These are phyloP conservation scores for Zygoascus meyerae DNA, from an alignment of 1,139 yeast species.

Conservation along the genomic window DNA sequence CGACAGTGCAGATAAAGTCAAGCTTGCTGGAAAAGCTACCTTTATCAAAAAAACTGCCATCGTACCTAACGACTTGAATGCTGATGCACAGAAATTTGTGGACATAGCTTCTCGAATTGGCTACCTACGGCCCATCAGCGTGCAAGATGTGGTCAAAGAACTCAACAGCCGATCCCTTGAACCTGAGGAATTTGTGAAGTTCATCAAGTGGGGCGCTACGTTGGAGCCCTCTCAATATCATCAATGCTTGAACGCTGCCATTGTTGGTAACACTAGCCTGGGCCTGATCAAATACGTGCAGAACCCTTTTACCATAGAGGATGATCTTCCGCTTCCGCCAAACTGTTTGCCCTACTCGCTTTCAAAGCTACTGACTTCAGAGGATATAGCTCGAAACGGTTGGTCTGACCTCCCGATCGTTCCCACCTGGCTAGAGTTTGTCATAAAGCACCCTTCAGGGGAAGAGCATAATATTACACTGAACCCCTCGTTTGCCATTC, in stretches of 20 bases:
- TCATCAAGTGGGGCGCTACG: slow-evolving; percentile 15
- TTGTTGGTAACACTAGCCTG: slow-evolving; percentile 20
- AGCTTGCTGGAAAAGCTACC: slow-evolving; percentile 29
- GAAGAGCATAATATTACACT: slow-evolving; percentile 22
- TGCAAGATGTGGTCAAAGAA: slow-evolving; percentile 27
- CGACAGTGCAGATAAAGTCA: slow-evolving; percentile 28
- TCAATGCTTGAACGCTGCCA: slow-evolving; percentile 12
- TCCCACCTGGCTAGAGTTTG: slow-evolving; percentile 28
- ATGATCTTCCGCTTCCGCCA: slow-evolving; percentile 31
- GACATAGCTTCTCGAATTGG: slow-evolving; percentile 26
- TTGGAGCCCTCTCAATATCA: slow-evolving; percentile 6
- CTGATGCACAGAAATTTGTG: slow-evolving; percentile 27
- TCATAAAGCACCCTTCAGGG: slow-evolving; percentile 16
- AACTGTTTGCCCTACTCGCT: slow-evolving; percentile 29
- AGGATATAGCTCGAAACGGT: slow-evolving; percentile 25
- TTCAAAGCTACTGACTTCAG: slow-evolving; percentile 17
- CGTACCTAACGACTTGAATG: slow-evolving; percentile 25
- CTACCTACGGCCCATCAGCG: slow-evolving; percentile 23
- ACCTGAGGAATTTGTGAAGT: slow-evolving; percentile 17
- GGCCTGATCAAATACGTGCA: slow-evolving; percentile 26
- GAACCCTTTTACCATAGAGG: slow-evolving; percentile 24
- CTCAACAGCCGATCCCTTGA: slow-evolving; percentile 26
- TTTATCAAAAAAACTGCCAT: slow-evolving; percentile 32
- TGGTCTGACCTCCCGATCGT: slow-evolving; percentile 27
- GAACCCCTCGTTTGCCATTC: slow-evolving; percentile 26